phyloP scores from a whole-genome alignment of 805 yeast species.

The Ogataea paraovalis region DNA sequence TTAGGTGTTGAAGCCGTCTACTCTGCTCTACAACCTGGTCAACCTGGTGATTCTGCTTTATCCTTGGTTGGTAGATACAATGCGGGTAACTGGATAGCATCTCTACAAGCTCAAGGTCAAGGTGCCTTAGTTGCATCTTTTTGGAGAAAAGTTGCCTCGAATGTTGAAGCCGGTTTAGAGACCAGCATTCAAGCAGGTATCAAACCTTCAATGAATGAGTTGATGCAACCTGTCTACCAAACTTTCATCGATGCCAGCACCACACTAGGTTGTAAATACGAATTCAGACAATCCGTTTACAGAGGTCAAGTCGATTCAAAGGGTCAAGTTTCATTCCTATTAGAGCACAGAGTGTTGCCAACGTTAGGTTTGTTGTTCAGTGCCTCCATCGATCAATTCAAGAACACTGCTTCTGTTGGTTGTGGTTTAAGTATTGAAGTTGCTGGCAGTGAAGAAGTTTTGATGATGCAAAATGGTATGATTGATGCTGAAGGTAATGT shows the following conservation, averaged over 20 bases:
- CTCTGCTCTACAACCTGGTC: conserved; percentile 61
- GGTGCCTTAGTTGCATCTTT: conserved; percentile 86
- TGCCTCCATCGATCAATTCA: conserved; percentile 89
- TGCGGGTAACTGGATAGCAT: conserved; percentile 83
- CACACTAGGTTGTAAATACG: conserved; percentile 94
- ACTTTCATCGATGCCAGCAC: conserved; percentile 88
- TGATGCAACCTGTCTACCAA: conserved; percentile 75
- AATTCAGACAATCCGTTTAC: conserved; percentile 92
- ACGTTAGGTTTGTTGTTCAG: conserved; percentile 79
- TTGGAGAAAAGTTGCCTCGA: conserved; percentile 91
- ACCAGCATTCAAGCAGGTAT: conserved; percentile 75
- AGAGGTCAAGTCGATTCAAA: conserved; percentile 90
- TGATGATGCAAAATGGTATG: conserved; percentile 87
- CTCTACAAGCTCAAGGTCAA: conserved; percentile 90
- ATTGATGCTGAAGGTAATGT: conserved; percentile 83
- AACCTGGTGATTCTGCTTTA: conserved; percentile 88
- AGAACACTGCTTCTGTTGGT: conserved; percentile 77
- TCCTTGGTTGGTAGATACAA: conserved; percentile 89
- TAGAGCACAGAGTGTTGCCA: conserved; percentile 92
- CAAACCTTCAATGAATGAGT: conserved; percentile 71
- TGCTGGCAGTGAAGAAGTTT: conserved; percentile 88
- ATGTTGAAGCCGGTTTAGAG: conserved; percentile 93
- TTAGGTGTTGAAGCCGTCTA: conserved; percentile 92
- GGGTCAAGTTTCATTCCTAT: conserved; percentile 86
- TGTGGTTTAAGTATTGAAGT: conserved; percentile 94